Conservation (phyloP, 2,329 filamentous ascomycete genomes). For the Neodidymelliopsis sp. region DNA sequence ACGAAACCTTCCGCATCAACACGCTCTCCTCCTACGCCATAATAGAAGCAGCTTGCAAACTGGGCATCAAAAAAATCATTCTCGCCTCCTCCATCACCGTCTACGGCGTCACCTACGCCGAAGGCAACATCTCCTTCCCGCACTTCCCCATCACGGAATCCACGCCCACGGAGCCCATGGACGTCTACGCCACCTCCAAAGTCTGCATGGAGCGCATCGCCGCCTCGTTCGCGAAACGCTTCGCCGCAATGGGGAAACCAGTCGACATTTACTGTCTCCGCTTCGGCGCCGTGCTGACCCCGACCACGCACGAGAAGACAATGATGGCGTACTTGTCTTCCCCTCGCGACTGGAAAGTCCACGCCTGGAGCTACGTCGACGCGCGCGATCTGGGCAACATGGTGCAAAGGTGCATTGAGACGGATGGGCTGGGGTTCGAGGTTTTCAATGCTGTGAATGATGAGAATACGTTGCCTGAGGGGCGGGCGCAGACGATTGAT, state of each 20-base stretch:
- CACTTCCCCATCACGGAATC: constrained; percentile 66
- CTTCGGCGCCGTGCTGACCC: constrained; percentile 67
- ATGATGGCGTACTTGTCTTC: constrained; percentile 58
- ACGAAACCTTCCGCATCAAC: constrained; percentile 60
- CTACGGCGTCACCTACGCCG: constrained; percentile 65
- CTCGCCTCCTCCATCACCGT: constrained; percentile 65
- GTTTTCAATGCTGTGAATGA: constrained; percentile 70
- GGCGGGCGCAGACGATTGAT: constrained; percentile 51
- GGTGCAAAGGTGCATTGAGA: constrained; percentile 61
- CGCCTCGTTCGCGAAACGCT: constrained; percentile 62
- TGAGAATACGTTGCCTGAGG: constrained; percentile 58
- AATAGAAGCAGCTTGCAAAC: constrained; percentile 66
- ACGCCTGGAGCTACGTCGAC: constrained; percentile 69
- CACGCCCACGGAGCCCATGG: constrained; percentile 64
- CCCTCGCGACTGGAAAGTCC: constrained; percentile 60
- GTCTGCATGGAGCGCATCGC: constrained; percentile 65
- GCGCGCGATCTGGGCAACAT: constrained; percentile 67
- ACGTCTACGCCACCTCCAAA: constrained; percentile 67
- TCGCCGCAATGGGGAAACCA: constrained; percentile 26
- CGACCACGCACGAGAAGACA: constrained; percentile 61
- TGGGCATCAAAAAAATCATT: constrained; percentile 67
- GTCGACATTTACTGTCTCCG: constrained; percentile 66
- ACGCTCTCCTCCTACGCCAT: constrained; percentile 60
- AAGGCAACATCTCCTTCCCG: constrained; percentile 63
- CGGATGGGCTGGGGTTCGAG: constrained; percentile 65